A percentile compares a stretch with the other conserved stretches of the same genome.
These are phyloP conservation scores for Pythium phragmiticola DNA, from an alignment of 352 stramenopile species.

Conservation along the genomic window DNA sequence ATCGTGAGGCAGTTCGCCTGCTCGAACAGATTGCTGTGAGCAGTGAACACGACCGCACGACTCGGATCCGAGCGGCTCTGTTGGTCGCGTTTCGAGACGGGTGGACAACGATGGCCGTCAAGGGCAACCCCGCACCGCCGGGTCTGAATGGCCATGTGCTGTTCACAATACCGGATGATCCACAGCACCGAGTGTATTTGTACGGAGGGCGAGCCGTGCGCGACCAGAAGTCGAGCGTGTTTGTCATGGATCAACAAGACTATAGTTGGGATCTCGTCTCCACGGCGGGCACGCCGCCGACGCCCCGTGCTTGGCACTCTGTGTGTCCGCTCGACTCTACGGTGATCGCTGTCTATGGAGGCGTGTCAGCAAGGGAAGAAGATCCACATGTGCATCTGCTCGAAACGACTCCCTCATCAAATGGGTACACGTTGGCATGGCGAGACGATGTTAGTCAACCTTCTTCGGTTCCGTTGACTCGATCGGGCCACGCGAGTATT, in stretches of 20 bases:
- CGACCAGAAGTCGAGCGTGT: conserved; percentile 53
- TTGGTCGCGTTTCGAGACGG: conserved; percentile 40
- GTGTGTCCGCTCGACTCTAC: conserved; percentile 30
- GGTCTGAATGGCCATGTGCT: conserved; percentile 64
- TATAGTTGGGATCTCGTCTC: conserved; percentile 48
- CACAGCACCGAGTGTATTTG: conserved; percentile 27
- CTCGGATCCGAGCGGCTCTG: conserved; percentile 32
- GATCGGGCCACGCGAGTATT: conserved; percentile 56
- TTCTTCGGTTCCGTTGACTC: background rate
- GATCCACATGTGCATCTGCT: conserved; percentile 48
- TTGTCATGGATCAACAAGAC: conserved; percentile 43
- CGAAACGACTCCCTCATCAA: background rate
- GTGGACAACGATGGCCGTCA: conserved; percentile 43
- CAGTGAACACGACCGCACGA: conserved; percentile 14
- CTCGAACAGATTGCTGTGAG: conserved; percentile 32
- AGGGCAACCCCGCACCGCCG: conserved; percentile 64
- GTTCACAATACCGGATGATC: conserved; percentile 35
- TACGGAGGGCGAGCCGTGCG: conserved; percentile 62
- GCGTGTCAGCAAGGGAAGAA: conserved; percentile 58
- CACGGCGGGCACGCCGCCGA: conserved; percentile 29
- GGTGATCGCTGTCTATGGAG: conserved; percentile 50
- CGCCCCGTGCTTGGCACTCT: conserved; percentile 59
- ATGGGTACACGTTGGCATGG: conserved; percentile 11
- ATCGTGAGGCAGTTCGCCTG: conserved; percentile 49
- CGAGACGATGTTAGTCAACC: background rate